Evolutionary conservation across 2,329 filamentous ascomycete species (phyloP), one percentile per base, ranked within the genome.

Genomic region (Zasmidium cellare): DNA sequence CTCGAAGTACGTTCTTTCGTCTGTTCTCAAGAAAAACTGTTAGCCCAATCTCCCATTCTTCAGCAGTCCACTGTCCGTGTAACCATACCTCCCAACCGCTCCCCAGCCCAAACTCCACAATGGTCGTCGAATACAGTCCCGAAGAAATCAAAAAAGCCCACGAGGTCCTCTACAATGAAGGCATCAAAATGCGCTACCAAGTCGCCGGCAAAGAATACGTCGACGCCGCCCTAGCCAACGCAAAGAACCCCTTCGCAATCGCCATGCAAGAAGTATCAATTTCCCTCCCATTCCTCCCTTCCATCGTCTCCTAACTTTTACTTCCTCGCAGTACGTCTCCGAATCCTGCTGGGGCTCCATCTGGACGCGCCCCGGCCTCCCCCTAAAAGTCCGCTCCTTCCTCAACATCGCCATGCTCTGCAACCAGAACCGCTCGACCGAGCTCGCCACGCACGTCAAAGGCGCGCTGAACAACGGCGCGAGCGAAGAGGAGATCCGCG

Each of bases 361-460:
- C 23, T 89, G 86, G 86, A 82, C 82, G 2, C 80, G 86, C 7
- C 84, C 84, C 0, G 86, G 85, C 0, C 79, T 88, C 9, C 80
- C 82, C 35, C 79, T 81, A 58, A 85, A 87, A 69, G 81, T 84
- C 63, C 79, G 86, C 48, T 83, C 79, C 53, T 76, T 88, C 55
- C 74, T 88, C 53, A 87, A 87, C 69, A 83, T 88, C 49, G 84
- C 81, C 49, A 87, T 88, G 81, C 75, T 88, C 47, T 83, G 82
- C 70, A 84, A 84, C 2, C 76, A 87, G 60, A 87, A 87, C 65
- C 77, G 83, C 3, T 77, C 75, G 5, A 79, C 82, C 0, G 86
- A 88, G 68, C 74, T 88, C 56, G 84, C 77, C 0, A 79, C 84
- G 7, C 86, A 88, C 68, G 77, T 86, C n/a, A 76, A 84, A 20